phyloP scores from a whole-genome alignment of 345 rosid genomes.

The Linum lewisii region DNA sequence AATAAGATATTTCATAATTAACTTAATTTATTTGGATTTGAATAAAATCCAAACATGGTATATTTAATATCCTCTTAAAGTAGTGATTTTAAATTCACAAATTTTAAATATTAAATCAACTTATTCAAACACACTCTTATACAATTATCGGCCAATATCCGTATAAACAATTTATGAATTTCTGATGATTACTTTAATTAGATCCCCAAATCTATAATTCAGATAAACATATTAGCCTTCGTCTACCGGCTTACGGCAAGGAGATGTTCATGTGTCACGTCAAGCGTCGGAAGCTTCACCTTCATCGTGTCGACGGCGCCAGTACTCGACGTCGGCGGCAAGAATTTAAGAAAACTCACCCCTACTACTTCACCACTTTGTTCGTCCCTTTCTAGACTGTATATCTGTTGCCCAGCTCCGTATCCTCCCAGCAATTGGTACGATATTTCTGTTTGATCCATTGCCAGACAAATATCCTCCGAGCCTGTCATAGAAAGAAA shows the following conservation, averaged over 20 bases:
- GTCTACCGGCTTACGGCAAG: neutral
- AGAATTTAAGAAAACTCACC: constrained; percentile 30
- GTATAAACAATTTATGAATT: too few relatives aligned
- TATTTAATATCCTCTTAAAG: too few relatives aligned
- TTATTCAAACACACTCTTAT: too few relatives aligned
- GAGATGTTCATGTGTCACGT: constrained; percentile 36
- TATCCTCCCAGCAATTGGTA: constrained; percentile 78
- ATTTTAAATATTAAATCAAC: too few relatives aligned
- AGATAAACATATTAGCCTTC: neutral
- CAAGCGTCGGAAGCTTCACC: constrained; percentile 55
- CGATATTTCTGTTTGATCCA: constrained; percentile 78
- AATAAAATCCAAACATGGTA: too few relatives aligned
- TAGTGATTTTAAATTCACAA: too few relatives aligned
- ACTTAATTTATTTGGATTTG: too few relatives aligned
- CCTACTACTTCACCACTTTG: constrained; percentile 7
- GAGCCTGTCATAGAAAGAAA: constrained; percentile 28
- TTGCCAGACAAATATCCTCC: constrained; percentile 63
- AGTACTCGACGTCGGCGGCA: constrained; percentile 23
- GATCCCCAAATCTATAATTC: too few relatives aligned
- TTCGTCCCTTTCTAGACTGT: constrained; percentile 32
- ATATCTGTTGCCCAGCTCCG: constrained; percentile 68
- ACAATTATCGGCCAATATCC: too few relatives aligned
- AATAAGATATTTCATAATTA: too few relatives aligned
- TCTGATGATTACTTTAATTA: too few relatives aligned
- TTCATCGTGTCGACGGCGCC: constrained; percentile 21